Evolutionary conservation across 441 rosid species (phyloP), one percentile per base, ranked within the genome.

Genomic region (Populus hybrid): DNA sequence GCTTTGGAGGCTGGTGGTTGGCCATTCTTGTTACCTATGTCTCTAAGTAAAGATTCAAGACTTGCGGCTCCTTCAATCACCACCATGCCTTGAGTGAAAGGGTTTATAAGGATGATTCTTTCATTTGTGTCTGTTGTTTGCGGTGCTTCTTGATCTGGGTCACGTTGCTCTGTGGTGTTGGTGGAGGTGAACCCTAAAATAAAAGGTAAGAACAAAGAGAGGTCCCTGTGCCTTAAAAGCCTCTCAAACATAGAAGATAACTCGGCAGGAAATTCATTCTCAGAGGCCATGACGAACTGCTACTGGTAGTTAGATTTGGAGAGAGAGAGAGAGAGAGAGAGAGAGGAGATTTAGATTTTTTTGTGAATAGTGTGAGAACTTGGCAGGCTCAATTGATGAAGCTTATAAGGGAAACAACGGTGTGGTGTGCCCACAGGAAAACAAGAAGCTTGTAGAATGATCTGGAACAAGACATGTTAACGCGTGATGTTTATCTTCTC

Each of bases 1-100:
- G 89, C 88, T 79, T 82, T 89, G 4, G 96, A 89, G 38, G 98
- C 98, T 53, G 95, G 93, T 1, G 93, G 92, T 59, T 80, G 90
- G 21, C 94, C 93, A 16, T 76, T 85, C 76, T 81, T 81, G 64
- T 67, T 35, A 34, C 72, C 83, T 35, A 75, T 40, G 19, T 82
- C 81, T 19, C 86, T 78, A 74, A 75, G 65, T 71, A 92, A 82
- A 72, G 93, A 75, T 40, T 87, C 95, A 40, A 88, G 70, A 28
- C 70, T 84, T 0, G 80, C 40, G 69, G 76, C 38, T 12, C 90
- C 90, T 80, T 89, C 88, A 65, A 91, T 84, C 72, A 91, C 88
- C 66, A 87, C 88, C 85, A 86, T 83, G 21, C 85, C 85, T 30
- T 85, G 87, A 53, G 86, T 89, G 57, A 86, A 80, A 64, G 94